A percentile compares a stretch with the other conserved stretches of the same genome.
Evolutionary conservation across 2,329 filamentous ascomycete species (phyloP).

Genomic region (Diaporthe citrichinensis): DNA sequence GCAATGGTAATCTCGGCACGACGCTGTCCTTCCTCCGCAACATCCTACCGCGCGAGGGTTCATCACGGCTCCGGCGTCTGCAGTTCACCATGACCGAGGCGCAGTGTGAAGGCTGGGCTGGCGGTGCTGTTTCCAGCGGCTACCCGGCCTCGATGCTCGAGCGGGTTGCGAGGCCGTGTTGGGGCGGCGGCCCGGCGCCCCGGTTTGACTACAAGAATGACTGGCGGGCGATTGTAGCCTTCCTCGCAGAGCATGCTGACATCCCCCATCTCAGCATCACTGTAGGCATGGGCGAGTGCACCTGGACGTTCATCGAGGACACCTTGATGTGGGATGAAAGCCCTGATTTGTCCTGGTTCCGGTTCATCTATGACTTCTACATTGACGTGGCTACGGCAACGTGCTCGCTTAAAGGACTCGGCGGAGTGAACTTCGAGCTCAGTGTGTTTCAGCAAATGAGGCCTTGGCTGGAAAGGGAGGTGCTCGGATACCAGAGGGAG

Average conservation of each 20-base stretch:
- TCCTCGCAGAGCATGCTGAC: slow-evolving; percentile 2
- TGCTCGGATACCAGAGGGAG: not conserved
- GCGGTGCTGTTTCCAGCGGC: not conserved
- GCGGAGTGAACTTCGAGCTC: not conserved
- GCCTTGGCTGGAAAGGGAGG: slow-evolving; percentile 31
- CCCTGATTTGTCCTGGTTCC: not conserved
- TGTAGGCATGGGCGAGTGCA: not conserved
- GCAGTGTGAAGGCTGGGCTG: slow-evolving; percentile 13
- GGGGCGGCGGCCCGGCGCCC: not conserved
- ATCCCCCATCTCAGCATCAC: not conserved
- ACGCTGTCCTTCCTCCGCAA: slow-evolving; percentile 12
- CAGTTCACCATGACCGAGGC: slow-evolving; percentile 22
- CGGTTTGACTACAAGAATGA: not conserved
- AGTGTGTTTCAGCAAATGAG: not conserved
- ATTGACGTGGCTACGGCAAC: slow-evolving; percentile 12
- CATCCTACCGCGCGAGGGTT: not conserved
- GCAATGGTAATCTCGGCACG: not conserved
- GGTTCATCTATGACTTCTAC: slow-evolving; percentile 26
- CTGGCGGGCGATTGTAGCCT: not conserved
- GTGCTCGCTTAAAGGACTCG: slow-evolving; percentile 12
- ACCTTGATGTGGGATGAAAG: not conserved
- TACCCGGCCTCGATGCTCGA: not conserved
- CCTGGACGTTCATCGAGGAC: not conserved
- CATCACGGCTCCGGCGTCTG: not conserved
- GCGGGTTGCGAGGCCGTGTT: not conserved